These are phyloP conservation scores for Blastomyces parvus DNA, from an alignment of 2,329 filamentous ascomycete species.

Conservation along the genomic window DNA sequence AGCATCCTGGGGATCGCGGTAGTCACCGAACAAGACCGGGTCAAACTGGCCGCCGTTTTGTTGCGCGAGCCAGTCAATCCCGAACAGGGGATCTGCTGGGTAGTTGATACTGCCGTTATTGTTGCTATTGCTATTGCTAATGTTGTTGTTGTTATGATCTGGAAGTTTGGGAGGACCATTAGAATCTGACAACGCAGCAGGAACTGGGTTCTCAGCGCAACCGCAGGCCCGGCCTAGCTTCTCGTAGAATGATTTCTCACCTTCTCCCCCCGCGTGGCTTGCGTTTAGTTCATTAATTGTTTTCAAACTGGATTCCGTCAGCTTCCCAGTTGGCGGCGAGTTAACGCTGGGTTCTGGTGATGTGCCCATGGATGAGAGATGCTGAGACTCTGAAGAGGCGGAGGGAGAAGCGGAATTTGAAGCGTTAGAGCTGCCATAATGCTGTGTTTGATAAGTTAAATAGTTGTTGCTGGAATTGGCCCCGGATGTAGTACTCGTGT, in stretches of 20 bases:
- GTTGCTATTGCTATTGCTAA: not conserved
- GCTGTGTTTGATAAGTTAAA: conserved; percentile 17
- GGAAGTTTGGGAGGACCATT: conserved; percentile 19
- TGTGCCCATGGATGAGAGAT: conserved; percentile 41
- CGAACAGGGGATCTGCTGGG: conserved; percentile 18
- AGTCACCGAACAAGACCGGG: conserved; percentile 81
- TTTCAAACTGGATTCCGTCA: conserved; percentile 24
- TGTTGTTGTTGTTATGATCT: not conserved
- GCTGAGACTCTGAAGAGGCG: conserved; percentile 41
- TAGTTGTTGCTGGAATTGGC: conserved; percentile 18
- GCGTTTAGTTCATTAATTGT: conserved; percentile 27
- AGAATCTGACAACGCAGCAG: conserved; percentile 26
- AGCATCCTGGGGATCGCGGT: conserved; percentile 80
- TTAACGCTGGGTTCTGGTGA: conserved; percentile 39
- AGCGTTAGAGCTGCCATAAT: conserved; percentile 24
- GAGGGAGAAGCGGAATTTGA: conserved; percentile 40
- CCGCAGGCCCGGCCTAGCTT: conserved; percentile 39
- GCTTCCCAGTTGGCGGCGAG: conserved; percentile 33
- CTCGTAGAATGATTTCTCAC: conserved; percentile 39
- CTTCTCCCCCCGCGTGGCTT: conserved; percentile 26
- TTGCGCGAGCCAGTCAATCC: conserved; percentile 60
- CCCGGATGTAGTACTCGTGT: conserved; percentile 10
- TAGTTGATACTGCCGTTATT: not conserved
- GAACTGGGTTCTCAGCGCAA: conserved; percentile 37
- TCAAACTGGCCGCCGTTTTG: conserved; percentile 84